Conservation (phyloP, 2,329 filamentous ascomycete species). For the Chaetomiaceae sp. region DNA sequence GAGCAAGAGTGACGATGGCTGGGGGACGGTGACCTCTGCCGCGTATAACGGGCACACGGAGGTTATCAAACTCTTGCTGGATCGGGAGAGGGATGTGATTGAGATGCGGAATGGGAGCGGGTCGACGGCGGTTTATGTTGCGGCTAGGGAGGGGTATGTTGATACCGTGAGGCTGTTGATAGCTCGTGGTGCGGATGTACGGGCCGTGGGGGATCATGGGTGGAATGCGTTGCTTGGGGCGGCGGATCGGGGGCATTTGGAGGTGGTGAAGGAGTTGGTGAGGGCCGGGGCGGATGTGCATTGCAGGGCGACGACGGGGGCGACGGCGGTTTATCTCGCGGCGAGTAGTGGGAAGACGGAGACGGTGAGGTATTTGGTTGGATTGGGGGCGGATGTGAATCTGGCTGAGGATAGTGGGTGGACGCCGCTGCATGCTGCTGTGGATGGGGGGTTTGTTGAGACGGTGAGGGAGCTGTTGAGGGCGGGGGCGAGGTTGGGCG, state of each 20-base stretch:
- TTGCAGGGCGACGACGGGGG: neutral
- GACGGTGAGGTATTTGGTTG: neutral
- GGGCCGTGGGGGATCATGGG: neutral
- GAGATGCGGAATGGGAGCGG: neutral
- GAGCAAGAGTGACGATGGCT: neutral
- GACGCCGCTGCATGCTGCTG: constrained; percentile 1
- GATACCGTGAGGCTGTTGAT: neutral
- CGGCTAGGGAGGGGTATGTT: neutral
- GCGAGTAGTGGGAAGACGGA: neutral
- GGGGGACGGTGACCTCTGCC: neutral
- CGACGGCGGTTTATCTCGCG: neutral
- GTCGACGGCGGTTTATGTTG: neutral
- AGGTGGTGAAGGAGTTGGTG: neutral
- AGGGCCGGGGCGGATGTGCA: neutral
- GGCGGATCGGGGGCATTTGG: neutral
- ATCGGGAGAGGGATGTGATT: neutral
- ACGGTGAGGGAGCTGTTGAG: neutral
- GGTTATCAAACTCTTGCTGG: neutral
- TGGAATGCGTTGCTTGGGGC: neutral
- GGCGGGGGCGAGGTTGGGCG: neutral
- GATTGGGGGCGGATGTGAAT: neutral
- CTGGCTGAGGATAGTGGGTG: neutral
- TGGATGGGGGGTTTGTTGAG: neutral
- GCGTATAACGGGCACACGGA: neutral
- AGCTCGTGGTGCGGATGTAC: neutral